Evolutionary conservation across 495 filamentous ascomycete genomes (phyloP), one percentile per base, ranked within the genome.

Genomic region (Penicillium riverlandense): DNA sequence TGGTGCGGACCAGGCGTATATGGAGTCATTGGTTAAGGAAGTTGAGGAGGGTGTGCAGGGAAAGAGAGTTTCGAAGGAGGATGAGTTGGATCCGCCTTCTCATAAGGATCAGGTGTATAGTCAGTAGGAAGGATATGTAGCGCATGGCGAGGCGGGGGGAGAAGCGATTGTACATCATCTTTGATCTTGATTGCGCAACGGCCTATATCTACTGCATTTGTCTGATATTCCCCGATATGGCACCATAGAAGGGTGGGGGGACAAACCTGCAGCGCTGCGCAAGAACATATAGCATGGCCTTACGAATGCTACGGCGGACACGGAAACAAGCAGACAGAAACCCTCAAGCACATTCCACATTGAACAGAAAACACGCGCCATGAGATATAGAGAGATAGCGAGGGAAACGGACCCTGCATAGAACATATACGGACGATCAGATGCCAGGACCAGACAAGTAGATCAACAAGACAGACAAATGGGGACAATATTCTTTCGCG

Each of bases 31-130:
- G 52, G 63, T 84, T 13, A 46, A 65, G 6, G 78, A 83, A 54
- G 80, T 86, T 14, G 82, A 83, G 66, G 58, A 71, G 49, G 72
- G 71, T 35, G 78, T 85, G 0, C 61, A 79, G 53, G 83, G 82
- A 2, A 59, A 61, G 43, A 59, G 67, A 39, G 77, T 86, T 2
- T 46, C 57, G 11, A 67, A 65, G 34, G 81, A 86, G 57, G 77
- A 78, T 48, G 79, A 86, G 58, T 60, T 78, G 46, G 82, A 86
- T 50, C 46, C 46, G 34, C 47, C 59, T 5, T 58, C 51, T 15
- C 67, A 67, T 29, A 35, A 37, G 32, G 63, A 67, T 44, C 44
- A 44, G 43, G 44, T 60, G 11, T 58, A 50, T 33, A 62, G 57
- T 12, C 56, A 57, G 50, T 61, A 58, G 45, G 16, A 12, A 29